A percentile compares a stretch with the other conserved stretches of the same genome.
Conservation (phyloP, 2,329 filamentous ascomycete species). For the Paraphaeosphaeria minitans region DNA sequence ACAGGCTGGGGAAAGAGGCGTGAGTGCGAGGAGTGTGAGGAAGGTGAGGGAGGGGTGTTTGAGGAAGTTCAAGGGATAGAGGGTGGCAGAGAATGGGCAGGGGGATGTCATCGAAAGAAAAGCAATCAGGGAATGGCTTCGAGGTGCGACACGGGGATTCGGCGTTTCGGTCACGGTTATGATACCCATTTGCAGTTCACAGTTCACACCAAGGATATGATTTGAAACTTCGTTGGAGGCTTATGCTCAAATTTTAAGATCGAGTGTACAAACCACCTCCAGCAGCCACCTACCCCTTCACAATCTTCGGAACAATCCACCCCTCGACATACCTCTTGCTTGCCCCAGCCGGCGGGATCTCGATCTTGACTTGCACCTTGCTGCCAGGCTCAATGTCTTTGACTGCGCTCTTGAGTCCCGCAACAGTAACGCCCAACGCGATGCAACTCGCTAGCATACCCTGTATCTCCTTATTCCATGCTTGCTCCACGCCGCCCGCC, state of each 20-base stretch:
- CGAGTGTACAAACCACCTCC: background rate
- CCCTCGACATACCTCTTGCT: conserved; percentile 51
- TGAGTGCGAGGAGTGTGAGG: conserved; percentile 76
- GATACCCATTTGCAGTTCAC: conserved; percentile 7
- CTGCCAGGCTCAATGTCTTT: conserved; percentile 10
- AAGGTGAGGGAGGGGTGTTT: conserved; percentile 70
- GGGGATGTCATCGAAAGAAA: too few relatives aligned
- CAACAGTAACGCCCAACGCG: conserved; percentile 37
- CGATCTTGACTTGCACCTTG: conserved; percentile 36
- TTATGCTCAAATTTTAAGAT: background rate
- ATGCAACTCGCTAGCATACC: conserved; percentile 40
- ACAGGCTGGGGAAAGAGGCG: conserved; percentile 71
- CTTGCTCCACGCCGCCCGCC: conserved; percentile 43
- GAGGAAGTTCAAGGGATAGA: conserved; percentile 45
- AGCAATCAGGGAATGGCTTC: too few relatives aligned
- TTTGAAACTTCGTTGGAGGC: background rate
- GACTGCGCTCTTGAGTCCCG: conserved; percentile 27
- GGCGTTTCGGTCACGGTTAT: conserved; percentile 9
- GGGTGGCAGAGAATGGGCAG: background rate
- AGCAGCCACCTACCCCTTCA: conserved; percentile 17
- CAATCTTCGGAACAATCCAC: conserved; percentile 54
- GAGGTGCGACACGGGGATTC: background rate
- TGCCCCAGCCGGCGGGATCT: conserved; percentile 42
- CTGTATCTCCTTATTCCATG: conserved; percentile 46
- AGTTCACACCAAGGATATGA: background rate